Conservation (phyloP, 441 rosid genomes). For the Populus hybrid region DNA sequence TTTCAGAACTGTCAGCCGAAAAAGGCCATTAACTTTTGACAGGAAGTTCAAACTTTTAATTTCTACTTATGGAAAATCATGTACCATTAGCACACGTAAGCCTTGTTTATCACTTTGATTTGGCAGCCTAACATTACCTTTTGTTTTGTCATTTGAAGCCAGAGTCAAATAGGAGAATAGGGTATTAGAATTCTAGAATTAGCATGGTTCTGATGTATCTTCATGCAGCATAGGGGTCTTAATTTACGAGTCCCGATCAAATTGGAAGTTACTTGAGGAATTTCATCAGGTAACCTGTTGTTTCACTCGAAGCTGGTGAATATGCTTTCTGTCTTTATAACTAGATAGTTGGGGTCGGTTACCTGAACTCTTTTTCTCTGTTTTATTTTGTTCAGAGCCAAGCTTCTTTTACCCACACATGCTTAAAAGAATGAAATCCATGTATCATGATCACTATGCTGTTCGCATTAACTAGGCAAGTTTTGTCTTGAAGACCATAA, state of each 20-base stretch:
- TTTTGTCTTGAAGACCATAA: neutral
- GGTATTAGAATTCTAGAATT: neutral
- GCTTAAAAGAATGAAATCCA: neutral
- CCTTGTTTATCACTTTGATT: neutral
- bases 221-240: neutral
- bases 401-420: neutral
- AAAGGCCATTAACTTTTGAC: neutral
- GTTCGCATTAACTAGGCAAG: neutral
- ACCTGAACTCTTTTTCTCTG: neutral
- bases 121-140: conserved; percentile 13
- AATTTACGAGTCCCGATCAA: neutral
- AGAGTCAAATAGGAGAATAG: neutral
- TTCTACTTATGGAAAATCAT: neutral
- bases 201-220: neutral
- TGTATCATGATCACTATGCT: neutral
- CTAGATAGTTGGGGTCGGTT: neutral
- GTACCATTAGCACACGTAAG: neutral
- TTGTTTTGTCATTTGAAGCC: neutral
- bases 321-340: neutral
- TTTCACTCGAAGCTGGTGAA: neutral
- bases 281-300: neutral
- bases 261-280: neutral
- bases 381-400: neutral
- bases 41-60: neutral
- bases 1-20: neutral